Evolutionary conservation across 305 asterid species (phyloP).

Genomic region (Fraxinus baroniana): DNA sequence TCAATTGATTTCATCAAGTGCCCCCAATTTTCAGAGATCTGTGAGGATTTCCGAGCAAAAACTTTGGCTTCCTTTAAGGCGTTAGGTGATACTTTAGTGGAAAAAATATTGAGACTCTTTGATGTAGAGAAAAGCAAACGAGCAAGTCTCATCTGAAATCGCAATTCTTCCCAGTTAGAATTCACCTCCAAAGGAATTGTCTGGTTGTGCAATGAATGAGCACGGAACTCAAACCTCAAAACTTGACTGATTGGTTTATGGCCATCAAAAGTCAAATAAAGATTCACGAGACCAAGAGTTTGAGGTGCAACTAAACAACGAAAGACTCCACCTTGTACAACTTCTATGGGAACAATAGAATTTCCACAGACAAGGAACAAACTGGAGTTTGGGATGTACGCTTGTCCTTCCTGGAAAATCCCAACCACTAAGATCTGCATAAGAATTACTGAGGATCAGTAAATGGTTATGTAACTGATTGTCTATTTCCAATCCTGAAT

Average conservation of each 20-base stretch:
- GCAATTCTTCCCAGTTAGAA: constrained; percentile 67
- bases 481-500: neutral
- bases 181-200: constrained; percentile 38
- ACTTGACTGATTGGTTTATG: constrained; percentile 76
- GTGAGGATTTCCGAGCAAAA: constrained; percentile 59
- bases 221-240: constrained; percentile 65
- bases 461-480: constrained; percentile 2
- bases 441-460: constrained; percentile 24
- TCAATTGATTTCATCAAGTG: constrained; percentile 52
- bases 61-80: constrained; percentile 69
- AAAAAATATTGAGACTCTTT: constrained; percentile 49
- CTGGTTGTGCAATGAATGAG: constrained; percentile 42
- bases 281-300: constrained; percentile 60
- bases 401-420: constrained; percentile 49
- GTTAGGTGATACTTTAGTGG: constrained; percentile 49
- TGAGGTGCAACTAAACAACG: constrained; percentile 72
- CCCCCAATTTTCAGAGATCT: constrained; percentile 54
- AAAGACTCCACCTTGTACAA: constrained; percentile 79
- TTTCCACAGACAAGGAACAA: constrained; percentile 75
- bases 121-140: constrained; percentile 79
- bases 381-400: constrained; percentile 41
- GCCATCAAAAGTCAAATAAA: constrained; percentile 78
- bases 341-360: constrained; percentile 55
- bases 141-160: constrained; percentile 78
- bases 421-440: constrained; percentile 86